Evolutionary conservation across 805 yeast species (phyloP).

Genomic region (Candida hispaniensis): DNA sequence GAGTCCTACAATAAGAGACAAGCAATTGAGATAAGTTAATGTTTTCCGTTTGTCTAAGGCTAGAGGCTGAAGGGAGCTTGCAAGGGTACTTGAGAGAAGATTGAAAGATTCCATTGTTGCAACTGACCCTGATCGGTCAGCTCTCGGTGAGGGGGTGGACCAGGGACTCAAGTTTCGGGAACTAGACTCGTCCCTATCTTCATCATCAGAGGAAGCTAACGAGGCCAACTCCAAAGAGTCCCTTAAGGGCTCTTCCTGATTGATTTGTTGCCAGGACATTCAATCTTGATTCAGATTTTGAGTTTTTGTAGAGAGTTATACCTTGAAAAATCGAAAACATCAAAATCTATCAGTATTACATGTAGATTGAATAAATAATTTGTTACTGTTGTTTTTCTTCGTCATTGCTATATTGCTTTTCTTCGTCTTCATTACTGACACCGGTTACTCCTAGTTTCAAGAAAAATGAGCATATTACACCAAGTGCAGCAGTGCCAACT

Average conservation of each 20-base stretch:
- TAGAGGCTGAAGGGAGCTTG: conserved; percentile 23
- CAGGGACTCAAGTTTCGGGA: conserved; percentile 22
- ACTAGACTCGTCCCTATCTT: conserved; percentile 16
- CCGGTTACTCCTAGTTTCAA: conserved; percentile 30
- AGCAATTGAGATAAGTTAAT: conserved; percentile 28
- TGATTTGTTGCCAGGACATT: conserved; percentile 14
- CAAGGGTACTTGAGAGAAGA: conserved; percentile 25
- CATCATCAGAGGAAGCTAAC: conserved; percentile 25
- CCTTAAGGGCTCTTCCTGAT: conserved; percentile 7
- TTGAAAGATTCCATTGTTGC: conserved; percentile 21
- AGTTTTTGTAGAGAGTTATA: too few species aligned
- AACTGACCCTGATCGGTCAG: conserved; percentile 16
- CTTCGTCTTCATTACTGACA: conserved; percentile 1
- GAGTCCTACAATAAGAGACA: conserved; percentile 33
- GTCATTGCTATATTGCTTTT: conserved; percentile 2
- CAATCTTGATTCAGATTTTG: too few species aligned
- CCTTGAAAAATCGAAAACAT: too few species aligned
- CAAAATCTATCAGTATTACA: too few species aligned
- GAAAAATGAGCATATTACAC: conserved; percentile 29
- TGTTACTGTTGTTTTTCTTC: too few species aligned
- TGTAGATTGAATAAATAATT: too few species aligned
- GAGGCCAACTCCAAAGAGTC: conserved; percentile 30
- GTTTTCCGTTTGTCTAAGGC: conserved; percentile 26
- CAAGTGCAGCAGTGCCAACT: conserved; percentile 29
- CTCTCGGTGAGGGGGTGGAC: conserved; percentile 19